Base-by-base conservation (phyloP, 371 early-diverging fungal species). In the Saksenaea vasiformis region DNA sequence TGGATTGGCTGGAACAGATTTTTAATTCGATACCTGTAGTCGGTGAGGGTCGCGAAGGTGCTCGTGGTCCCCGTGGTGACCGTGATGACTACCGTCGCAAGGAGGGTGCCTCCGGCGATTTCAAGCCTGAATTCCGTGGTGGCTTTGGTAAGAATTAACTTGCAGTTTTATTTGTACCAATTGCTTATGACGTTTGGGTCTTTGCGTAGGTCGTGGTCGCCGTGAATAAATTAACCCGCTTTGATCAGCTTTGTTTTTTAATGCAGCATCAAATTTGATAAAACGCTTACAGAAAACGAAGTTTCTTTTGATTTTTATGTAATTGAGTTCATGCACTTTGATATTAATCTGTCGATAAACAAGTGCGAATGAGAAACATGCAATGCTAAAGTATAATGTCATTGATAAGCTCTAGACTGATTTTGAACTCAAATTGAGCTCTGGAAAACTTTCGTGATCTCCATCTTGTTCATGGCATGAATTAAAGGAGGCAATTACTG, bases 71-170 rank as follows among this genome's bases (percentile, higher is more conserved):
- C 62, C 85, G 87, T 72, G 84, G 87, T 80, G 87, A 85, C 58
- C 87, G 91, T 67, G 94, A 90, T 76, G 88, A 83, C 61, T 94
- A 95, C 89, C 85, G 92, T 65, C 93, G 95, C 68, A 94, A 95
- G 89, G 95, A 94, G 79, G 94, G 88, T 66, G 94, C 94, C 71
- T 74, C 88, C 56, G 93, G 93, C 70, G 92, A 91, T 82, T 95
- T 90, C 87, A 88, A 90, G 83, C 96, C 97, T 68, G 94, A 95
- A 84, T 97, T 97, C 92, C 88, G 88, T 80, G 85, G 87, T 80
- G 87, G 89, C 67, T 80, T 87, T 68, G 89, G 90, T 76, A 77
- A 70, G 74, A 17, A 41, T 41, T 31, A 31, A 17, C n/a, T 17
- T 41, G 19, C 43, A 17, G 19, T 17, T 4, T 41, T 41, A 14